Evolutionary conservation across 2,329 filamentous ascomycete genomes (phyloP).

Genomic region (Ophioceras dolichostomum): DNA sequence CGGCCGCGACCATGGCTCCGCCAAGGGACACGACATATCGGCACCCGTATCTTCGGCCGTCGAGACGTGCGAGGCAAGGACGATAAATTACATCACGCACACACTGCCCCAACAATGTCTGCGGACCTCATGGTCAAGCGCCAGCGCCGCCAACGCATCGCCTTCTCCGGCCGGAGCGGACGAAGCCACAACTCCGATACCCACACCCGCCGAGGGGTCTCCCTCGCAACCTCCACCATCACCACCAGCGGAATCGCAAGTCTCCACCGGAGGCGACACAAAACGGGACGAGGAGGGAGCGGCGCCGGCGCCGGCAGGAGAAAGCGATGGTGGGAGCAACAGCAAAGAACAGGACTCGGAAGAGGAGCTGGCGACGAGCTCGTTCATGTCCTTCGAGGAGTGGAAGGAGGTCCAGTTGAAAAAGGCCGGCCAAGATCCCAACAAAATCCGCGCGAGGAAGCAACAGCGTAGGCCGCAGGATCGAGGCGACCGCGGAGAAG

Average conservation of each 20-base stretch:
- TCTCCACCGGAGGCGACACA: background rate
- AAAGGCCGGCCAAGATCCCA: constrained; percentile 61
- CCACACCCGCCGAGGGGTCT: background rate
- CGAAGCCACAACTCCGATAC: too few species aligned
- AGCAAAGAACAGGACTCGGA: constrained; percentile 47
- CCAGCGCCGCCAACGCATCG: constrained; percentile 10
- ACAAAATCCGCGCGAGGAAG: constrained; percentile 55
- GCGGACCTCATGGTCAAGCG: constrained; percentile 42
- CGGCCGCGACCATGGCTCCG: constrained; percentile 1
- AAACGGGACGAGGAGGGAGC: background rate
- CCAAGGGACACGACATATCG: background rate
- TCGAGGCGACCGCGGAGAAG: constrained; percentile 1
- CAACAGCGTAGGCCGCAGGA: constrained; percentile 32
- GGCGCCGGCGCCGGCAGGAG: constrained; percentile 20
- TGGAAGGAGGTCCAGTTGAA: constrained; percentile 94
- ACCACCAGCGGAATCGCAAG: background rate
- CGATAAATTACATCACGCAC: constrained; percentile 74
- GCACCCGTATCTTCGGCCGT: constrained; percentile 3
- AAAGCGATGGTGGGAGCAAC: constrained; percentile 15
- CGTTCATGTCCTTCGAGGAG: constrained; percentile 94
- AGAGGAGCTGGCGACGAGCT: constrained; percentile 46
- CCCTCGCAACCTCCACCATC: constrained; percentile 6
- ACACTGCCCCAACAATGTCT: constrained; percentile 66
- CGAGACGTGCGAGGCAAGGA: constrained; percentile 42
- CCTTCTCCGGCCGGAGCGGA: constrained; percentile 2